Conservation (phyloP, 2,329 filamentous ascomycete genomes). For the Cladosporium halotolerans region DNA sequence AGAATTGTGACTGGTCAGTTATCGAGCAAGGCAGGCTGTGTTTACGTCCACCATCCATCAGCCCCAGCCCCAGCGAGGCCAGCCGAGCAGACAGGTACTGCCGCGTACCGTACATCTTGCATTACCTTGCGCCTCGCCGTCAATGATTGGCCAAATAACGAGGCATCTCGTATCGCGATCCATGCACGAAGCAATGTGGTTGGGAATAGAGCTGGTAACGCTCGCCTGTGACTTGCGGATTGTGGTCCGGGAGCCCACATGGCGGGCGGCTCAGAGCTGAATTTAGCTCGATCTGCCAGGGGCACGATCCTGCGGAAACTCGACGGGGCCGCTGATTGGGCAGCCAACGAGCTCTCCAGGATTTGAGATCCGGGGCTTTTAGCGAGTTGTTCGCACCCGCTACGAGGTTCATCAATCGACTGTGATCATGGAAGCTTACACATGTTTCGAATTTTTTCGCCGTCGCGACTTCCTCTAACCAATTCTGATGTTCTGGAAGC, state of each 20-base stretch:
- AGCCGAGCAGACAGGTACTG: too few relatives aligned
- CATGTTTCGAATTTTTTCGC: not conserved
- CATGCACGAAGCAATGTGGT: not conserved
- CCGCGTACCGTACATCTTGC: too few relatives aligned
- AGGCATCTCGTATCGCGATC: too few relatives aligned
- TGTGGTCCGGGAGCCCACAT: too few relatives aligned
- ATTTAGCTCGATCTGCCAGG: constrained; percentile 1
- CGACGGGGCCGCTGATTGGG: not conserved
- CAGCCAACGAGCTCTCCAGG: not conserved
- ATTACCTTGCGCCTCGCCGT: too few relatives aligned
- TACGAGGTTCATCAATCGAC: too few relatives aligned
- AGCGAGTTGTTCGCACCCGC: constrained; percentile 1
- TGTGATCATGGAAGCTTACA: not conserved
- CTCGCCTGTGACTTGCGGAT: too few relatives aligned
- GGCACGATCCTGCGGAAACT: constrained; percentile 2
- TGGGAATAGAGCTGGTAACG: not conserved
- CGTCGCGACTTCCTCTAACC: too few relatives aligned
- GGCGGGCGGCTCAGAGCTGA: too few relatives aligned
- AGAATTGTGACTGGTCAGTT: constrained; percentile 1
- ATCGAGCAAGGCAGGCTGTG: constrained; percentile 2
- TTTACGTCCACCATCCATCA: not conserved
- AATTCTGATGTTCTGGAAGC: too few relatives aligned
- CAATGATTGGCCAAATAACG: too few relatives aligned
- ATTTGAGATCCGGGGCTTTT: not conserved
- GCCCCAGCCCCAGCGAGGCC: too few relatives aligned